Base-by-base conservation (phyloP, 2,329 filamentous ascomycete species). In the Penicillium sp. region DNA sequence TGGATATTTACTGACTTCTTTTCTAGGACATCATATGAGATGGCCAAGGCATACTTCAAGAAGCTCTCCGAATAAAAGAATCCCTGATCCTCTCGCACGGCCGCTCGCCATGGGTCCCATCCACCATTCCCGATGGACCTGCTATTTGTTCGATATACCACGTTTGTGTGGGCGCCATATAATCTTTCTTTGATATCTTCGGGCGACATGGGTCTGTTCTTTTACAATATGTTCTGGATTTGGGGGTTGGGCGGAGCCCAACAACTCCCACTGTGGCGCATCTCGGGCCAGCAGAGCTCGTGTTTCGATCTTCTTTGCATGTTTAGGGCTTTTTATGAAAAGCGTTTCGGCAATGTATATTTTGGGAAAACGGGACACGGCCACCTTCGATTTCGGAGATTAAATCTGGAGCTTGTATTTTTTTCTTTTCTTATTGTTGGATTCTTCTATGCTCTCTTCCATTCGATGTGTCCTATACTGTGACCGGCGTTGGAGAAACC, bases 1-100 rank as follows among this genome's bases (percentile, higher is more conserved):
- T 41, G 19, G 16, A 39, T 25, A 21, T 25, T 56, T 27, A 52
- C 53, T 65, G n/a, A 62, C 53, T 38, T 33, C 13, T 51, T 15
- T 31, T n/a, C 21, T 59, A 84, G 82, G 83, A 83, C 82, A 47
- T 86, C 84, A 44, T 87, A 87, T 66, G 85, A 87, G 72, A 85
- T 87, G 79, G 85, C 85, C 41, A 87, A 87, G 75, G 84, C 85
- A 13, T 87, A 87, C 72, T 87, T 87, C 74, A 85, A 86, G 67
- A 62, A 73, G 55, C 75, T 71, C 64, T 64, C 58, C 36, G 57
- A 65, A 38, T 65, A 68, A 68, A 65, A 52, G 34, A 38, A 50
- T 34, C 13, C 19, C 21, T 19, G 39, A 44, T 36, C 41, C 41
- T 27, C n/a, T 34, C 23, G 19, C 41, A 40, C 21, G 40, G 50